Evolutionary conservation across 2,329 filamentous ascomycete genomes (phyloP).

Genomic region (Stemphylium beticola): DNA sequence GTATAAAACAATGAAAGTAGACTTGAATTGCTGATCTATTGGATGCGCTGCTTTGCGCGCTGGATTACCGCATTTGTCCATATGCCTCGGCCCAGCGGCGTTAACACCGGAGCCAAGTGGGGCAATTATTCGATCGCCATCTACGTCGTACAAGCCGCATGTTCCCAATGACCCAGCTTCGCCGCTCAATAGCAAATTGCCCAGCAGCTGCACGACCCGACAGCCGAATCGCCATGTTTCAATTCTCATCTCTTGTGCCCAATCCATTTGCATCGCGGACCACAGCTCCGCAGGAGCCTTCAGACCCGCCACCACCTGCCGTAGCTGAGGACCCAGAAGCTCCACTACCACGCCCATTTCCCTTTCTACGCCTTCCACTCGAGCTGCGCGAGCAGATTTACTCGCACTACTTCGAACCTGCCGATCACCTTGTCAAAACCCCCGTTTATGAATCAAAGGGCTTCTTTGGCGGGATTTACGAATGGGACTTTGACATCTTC

Average conservation of each 20-base stretch:
- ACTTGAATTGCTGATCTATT: background rate
- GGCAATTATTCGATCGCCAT: constrained; percentile 1
- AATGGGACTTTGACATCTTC: constrained; percentile 50
- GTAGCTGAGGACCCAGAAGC: background rate
- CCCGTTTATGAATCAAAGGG: constrained; percentile 18
- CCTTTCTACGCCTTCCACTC: constrained; percentile 38
- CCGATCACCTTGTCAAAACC: constrained; percentile 22
- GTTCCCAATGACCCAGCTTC: background rate
- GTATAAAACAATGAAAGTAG: too few relatives aligned
- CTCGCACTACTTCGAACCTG: constrained; percentile 37
- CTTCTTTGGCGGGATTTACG: constrained; percentile 33
- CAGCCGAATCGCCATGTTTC: constrained; percentile 4
- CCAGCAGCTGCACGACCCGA: background rate
- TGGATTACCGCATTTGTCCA: too few relatives aligned
- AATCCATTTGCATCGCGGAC: constrained; percentile 5
- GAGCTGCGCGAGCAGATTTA: constrained; percentile 44
- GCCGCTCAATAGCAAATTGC: background rate
- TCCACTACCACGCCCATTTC: constrained; percentile 19
- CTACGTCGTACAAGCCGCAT: background rate
- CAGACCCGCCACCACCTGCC: background rate
- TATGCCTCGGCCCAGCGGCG: constrained; percentile 14
- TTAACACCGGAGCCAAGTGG: constrained; percentile 10
- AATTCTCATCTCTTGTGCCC: constrained; percentile 2
- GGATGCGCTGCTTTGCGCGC: background rate
- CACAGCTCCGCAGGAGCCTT: background rate